Evolutionary conservation across 306 rosid genomes (phyloP), one percentile per base, ranked within the genome.

Genomic region (Fagus crenata): DNA sequence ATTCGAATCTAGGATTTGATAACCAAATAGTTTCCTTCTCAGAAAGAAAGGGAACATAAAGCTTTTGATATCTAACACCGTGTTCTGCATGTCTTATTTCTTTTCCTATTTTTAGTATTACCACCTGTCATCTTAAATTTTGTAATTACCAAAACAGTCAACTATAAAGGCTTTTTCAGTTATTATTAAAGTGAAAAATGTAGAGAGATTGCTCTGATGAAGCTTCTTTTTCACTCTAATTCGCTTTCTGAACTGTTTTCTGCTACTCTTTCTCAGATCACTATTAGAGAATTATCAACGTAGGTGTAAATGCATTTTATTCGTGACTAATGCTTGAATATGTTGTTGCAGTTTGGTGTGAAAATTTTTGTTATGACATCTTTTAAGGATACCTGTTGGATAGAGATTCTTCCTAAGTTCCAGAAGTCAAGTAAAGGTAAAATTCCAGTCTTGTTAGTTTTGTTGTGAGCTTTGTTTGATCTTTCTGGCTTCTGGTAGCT

Each of bases 351-450:
- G 98, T 89, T 83, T 77, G 88, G 85, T 18, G 89, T 86, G 81
- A 85, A 83, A 74, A 91, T 93, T 69, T 85, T 91, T 63, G 90
- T 93, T 82, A 75, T 93, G 67, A 89, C 98, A 77, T 93, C 98
- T 72, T 93, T 93, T 77, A 89, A 91, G 89, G 97, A 91, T 75
- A 88, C 93, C 4, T 88, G 87, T 83, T 89, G 86, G 91, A 87
- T 89, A 76, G 97, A 94, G 88, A 92, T 94, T 81, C 89, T 94
- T 90, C 97, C 96, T 31, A 84, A 75, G 75, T 49, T 55, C 72
- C 84, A 83, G 84, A 88, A 80, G 69, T 87, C 95, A 67, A 86
- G 88, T 72, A 86, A 81, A 85, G 96, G 98, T 93, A 79, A 74
- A 53, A 15, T 13, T 63, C 43, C 43, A 14, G 9, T 2, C 11